Base-by-base conservation (phyloP, 192 early-diverging fungal genomes). In the Dissophora globulifera region DNA sequence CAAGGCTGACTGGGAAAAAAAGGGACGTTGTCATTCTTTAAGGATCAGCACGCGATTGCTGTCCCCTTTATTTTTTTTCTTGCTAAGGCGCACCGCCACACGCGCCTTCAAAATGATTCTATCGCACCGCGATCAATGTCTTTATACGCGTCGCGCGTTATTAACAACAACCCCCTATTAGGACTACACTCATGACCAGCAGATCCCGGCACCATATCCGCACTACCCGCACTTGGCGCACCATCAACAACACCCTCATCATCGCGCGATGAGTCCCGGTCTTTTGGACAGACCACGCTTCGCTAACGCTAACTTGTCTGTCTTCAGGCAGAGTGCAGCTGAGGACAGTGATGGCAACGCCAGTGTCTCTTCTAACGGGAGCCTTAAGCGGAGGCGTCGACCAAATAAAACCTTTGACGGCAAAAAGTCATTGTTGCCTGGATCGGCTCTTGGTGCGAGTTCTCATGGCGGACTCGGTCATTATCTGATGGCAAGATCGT, bases 321-420 rank as follows among this genome's bases (percentile, higher is more conserved):
- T 67, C 40, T 76, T 76, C 25, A 23, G 72, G 38, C 72, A 76
- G 19, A 76, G 31, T 46, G 50, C 72, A n/a, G 72, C 72, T 8
- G 72, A 76, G 33, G 72, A 76, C 50, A 76, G 72, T 29, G 72
- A 76, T 20, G 72, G 72, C 16, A 75, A 75, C 35, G 72, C 64
- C 8, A 76, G 72, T 56, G 72, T 67, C 0, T 76, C 72, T 17
- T 76, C 72, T 26, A 76, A 52, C 26, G 72, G 72, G 27, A 76
- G 72, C 38, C 57, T 53, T 35, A 76, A 76, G 40, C 72, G 72
- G 9, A 50, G 72, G 47, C 55, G 72, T 17, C 58, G 72, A n/a
- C 72, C 63, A 40, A 76, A 64, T 13, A 65, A 76, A 25, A 26
- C 43, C 8, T 47, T 38, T 16, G 72, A 49, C 17, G 72, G 63